Evolutionary conservation across 2,329 filamentous ascomycete genomes (phyloP).

Genomic region (Sclerotinia trifoliorum): DNA sequence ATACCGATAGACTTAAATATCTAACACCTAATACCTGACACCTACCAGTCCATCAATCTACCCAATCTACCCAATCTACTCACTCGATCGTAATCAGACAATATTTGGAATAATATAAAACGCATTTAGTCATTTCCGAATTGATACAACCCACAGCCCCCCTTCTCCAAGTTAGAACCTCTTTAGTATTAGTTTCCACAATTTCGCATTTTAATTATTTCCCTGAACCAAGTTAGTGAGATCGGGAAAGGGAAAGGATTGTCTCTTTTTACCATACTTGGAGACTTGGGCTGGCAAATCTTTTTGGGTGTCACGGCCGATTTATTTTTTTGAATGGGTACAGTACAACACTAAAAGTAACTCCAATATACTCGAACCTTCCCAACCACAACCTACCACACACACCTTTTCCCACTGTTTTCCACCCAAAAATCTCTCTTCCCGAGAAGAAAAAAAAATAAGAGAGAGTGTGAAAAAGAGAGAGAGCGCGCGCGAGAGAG

Average conservation of each 20-base stretch:
- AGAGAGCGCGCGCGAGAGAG: neutral
- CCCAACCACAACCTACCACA: slow-evolving; percentile 20
- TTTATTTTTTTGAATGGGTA: slow-evolving; percentile 12
- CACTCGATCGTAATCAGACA: neutral
- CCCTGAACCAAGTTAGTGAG: slow-evolving; percentile 12
- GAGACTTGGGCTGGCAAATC: slow-evolving; percentile 6
- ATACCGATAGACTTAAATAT: too few species aligned
- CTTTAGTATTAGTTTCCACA: slow-evolving; percentile 5
- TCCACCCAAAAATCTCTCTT: slow-evolving; percentile 18
- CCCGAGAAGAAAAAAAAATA: neutral
- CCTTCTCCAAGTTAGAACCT: neutral
- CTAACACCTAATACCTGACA: too few species aligned
- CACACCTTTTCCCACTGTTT: slow-evolving; percentile 14
- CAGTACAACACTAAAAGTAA: slow-evolving; percentile 16
- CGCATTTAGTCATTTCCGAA: slow-evolving; percentile 4
- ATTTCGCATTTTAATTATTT: neutral
- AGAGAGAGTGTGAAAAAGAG: neutral
- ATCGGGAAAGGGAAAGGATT: neutral
- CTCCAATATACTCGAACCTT: slow-evolving; percentile 20
- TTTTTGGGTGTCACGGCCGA: neutral
- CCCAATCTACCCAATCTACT: too few species aligned
- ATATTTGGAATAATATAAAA: neutral
- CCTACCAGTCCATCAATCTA: too few species aligned
- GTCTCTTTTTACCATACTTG: slow-evolving; percentile 2
- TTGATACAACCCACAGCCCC: slow-evolving; percentile 12